These are phyloP conservation scores for Aspergillus baeticus DNA, from an alignment of 495 filamentous ascomycete genomes.

Conservation along the genomic window DNA sequence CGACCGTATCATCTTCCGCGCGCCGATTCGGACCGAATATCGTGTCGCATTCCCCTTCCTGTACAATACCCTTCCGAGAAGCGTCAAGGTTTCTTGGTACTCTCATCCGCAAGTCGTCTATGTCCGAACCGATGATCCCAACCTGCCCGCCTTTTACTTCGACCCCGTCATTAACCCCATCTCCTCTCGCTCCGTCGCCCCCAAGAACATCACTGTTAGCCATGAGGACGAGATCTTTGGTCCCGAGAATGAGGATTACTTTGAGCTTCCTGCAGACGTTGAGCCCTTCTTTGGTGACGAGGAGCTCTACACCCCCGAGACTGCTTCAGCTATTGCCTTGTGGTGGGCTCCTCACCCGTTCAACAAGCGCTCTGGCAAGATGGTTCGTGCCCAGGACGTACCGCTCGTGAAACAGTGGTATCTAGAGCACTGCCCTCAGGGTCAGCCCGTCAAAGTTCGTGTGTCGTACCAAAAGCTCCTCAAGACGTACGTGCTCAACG, in stretches of 20 bases:
- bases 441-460: conserved; percentile 93
- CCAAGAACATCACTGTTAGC: conserved; percentile 88
- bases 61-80: conserved; percentile 94
- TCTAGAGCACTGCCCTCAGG: conserved; percentile 87
- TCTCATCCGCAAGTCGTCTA: conserved; percentile 93
- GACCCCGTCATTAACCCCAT: conserved; percentile 98
- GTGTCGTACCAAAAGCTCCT: conserved; percentile 99
- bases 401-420: conserved; percentile 99
- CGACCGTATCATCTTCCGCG: conserved; percentile 97
- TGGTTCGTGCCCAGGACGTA: conserved; percentile 96
- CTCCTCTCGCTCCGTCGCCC: conserved; percentile 88
- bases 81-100: conserved; percentile 91
- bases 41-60: conserved; percentile 91
- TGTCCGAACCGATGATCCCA: conserved; percentile 81
- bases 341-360: conserved; percentile 99
- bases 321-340: conserved; percentile 85
- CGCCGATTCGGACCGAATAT: conserved; percentile 94
- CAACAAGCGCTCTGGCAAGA: conserved; percentile 92
- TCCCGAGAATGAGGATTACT: conserved; percentile 81
- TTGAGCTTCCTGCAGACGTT: conserved; percentile 75
- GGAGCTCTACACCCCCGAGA: conserved; percentile 86
- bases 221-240: conserved; percentile 98
- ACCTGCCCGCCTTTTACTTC: conserved; percentile 95
- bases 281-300: conserved; percentile 91
- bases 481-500: conserved; percentile 95